Percentiles rank a stretch among this genome's conserved stretches.
Conservation (phyloP, 306 rosid species). For the Astragalus glycyphyllos region DNA sequence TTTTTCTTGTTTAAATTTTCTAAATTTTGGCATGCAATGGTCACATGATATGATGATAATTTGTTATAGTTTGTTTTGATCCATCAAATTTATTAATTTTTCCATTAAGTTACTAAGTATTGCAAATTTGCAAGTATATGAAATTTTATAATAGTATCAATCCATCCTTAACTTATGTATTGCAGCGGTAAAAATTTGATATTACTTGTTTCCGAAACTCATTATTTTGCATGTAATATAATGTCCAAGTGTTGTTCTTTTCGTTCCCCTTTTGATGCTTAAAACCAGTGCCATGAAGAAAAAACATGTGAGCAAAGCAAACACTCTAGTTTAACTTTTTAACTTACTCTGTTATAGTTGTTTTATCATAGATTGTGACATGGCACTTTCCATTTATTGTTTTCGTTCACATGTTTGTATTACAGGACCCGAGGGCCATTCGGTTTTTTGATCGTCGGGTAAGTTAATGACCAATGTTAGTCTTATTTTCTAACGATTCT, state of each 20-base stretch:
- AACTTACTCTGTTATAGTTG: constrained; percentile 4
- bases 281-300: constrained; percentile 1
- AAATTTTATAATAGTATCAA: neutral
- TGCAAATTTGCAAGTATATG: neutral
- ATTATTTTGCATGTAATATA: constrained; percentile 8
- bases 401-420: constrained; percentile 39
- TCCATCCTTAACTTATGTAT: neutral
- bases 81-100: neutral
- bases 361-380: constrained; percentile 1
- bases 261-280: constrained; percentile 7
- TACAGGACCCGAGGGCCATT: constrained; percentile 91
- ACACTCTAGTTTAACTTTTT: constrained; percentile 16
- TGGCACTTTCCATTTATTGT: constrained; percentile 26
- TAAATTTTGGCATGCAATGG: constrained; percentile 7
- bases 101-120: neutral
- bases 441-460: constrained; percentile 95
- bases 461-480: constrained; percentile 41
- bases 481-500: neutral
- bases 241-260: neutral
- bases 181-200: neutral
- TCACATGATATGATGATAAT: neutral
- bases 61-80: neutral
- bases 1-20: constrained; percentile 8
- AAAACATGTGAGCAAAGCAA: neutral
- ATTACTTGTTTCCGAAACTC: neutral